A percentile compares a stretch with the other conserved stretches of the same genome.
These are phyloP conservation scores for Letharia columbiana DNA, from an alignment of 495 filamentous ascomycete genomes.

Conservation along the genomic window DNA sequence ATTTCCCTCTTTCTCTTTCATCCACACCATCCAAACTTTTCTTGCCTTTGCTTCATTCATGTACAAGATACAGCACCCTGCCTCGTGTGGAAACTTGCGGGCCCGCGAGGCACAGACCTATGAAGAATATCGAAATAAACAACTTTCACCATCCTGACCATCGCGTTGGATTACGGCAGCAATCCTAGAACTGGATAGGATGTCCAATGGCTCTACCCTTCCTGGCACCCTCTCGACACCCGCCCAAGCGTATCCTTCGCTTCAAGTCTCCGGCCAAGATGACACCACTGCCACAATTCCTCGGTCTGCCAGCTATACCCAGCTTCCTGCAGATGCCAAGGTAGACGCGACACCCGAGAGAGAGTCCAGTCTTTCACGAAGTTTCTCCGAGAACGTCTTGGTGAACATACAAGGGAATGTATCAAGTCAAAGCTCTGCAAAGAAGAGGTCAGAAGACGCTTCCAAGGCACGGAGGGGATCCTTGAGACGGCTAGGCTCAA, in stretches of 20 bases:
- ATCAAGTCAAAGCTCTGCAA: not conserved
- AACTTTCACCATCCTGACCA: slow-evolving; percentile 6
- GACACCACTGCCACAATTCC: slow-evolving; percentile 8
- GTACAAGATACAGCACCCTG: not conserved
- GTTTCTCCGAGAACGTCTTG: slow-evolving; percentile 24
- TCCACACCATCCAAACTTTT: not conserved
- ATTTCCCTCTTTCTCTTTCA: not conserved
- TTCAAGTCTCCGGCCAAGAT: not conserved
- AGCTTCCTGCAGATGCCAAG: slow-evolving; percentile 11
- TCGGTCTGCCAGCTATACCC: slow-evolving; percentile 25
- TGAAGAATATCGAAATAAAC: slow-evolving; percentile 4
- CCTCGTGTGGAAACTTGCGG: not conserved
- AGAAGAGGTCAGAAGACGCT: not conserved
- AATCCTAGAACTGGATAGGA: not conserved
- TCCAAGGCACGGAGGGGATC: slow-evolving; percentile 8
- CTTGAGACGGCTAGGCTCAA: slow-evolving; percentile 11
- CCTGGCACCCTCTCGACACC: slow-evolving; percentile 3
- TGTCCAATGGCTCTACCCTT: slow-evolving; percentile 15
- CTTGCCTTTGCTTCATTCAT: not conserved
- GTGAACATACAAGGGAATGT: slow-evolving; percentile 13
- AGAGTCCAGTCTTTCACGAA: slow-evolving; percentile 13
- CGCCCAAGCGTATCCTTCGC: not conserved
- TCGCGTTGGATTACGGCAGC: not conserved
- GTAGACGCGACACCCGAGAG: slow-evolving; percentile 2
- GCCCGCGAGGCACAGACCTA: slow-evolving; percentile 8